These are phyloP conservation scores for Mallotus japonicus DNA, from an alignment of 441 rosid genomes.

Conservation along the genomic window DNA sequence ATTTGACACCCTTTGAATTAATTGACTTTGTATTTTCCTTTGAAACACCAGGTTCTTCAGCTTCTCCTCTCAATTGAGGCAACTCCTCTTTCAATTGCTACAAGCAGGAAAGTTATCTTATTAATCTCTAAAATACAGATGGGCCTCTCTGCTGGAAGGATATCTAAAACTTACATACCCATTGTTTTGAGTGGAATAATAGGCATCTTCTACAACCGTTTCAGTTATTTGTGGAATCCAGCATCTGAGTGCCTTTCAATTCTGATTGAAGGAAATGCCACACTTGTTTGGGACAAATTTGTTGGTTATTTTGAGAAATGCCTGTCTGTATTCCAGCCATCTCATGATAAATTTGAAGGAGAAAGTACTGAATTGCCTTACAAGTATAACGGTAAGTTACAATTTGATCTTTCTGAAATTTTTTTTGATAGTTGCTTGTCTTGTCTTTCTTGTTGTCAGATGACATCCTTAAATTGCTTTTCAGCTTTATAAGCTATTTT, in stretches of 20 bases:
- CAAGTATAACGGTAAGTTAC: slow-evolving; percentile 49
- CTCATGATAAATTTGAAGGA: slow-evolving; percentile 34
- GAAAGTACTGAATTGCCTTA: slow-evolving; percentile 34
- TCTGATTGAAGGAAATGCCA: slow-evolving; percentile 51
- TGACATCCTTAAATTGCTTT: not conserved
- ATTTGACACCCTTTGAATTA: not conserved
- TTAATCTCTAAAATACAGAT: slow-evolving; percentile 61
- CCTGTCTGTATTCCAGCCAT: slow-evolving; percentile 43
- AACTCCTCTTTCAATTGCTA: slow-evolving; percentile 61
- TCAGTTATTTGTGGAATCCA: slow-evolving; percentile 63
- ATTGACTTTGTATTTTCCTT: slow-evolving; percentile 19
- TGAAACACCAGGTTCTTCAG: slow-evolving; percentile 67
- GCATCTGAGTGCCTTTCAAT: slow-evolving; percentile 77
- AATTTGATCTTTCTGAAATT: not conserved
- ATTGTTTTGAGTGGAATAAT: slow-evolving; percentile 66
- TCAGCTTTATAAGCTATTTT: not conserved
- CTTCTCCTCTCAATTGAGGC: slow-evolving; percentile 61
- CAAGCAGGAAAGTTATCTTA: slow-evolving; percentile 60
- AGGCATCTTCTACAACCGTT: slow-evolving; percentile 75
- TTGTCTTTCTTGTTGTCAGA: slow-evolving; percentile 11
- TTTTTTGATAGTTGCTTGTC: slow-evolving; percentile 1
- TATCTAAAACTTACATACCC: slow-evolving; percentile 53
- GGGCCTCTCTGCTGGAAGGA: slow-evolving; percentile 67
- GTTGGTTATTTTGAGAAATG: slow-evolving; percentile 49
- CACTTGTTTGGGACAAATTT: slow-evolving; percentile 66